Evolutionary conservation across 2,329 filamentous ascomycete genomes (phyloP), one percentile per base, ranked within the genome.

Genomic region (Bipolaris gigantea): DNA sequence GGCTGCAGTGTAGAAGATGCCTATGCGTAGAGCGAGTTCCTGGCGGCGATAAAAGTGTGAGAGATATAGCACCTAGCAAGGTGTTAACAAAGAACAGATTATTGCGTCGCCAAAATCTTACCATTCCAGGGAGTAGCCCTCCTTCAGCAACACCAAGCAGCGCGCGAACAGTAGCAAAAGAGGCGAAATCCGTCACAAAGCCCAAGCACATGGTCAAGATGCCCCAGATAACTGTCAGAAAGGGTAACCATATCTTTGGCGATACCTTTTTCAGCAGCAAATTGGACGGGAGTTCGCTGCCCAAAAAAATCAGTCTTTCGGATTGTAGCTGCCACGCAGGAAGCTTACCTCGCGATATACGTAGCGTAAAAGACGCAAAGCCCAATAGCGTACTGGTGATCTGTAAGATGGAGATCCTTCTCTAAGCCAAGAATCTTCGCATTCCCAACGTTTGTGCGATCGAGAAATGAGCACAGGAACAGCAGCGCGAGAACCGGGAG

Each of bases 361-460:
- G 84, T 83, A 3, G 84, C 82, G 69, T 88, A 89, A 64, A 86
- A 89, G 1, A 86, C 82, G 11, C 84, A 80, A 27, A 89, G 75
- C 1, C 85, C 85, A 38, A 83, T 81, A 43, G 85, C 83, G 69
- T 88, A 89, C 65, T 89, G 83, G 50, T 79, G 74, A 53, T 86
- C 82, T 5, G 75, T 81, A 59, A 90, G 83, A 40, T 64, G 53
- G 9, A 71, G 60, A 62, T 86, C 83, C 1, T 75, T 60, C 61
- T 87, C 83, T 13, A 90, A 77, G 0, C 83, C 82, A 47, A 87
- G 79, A 8, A 89, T 84, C 56, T 85, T 85, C 21, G 86, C 87
- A 64, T 89, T 89, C 34, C 87, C 87, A 34, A 89, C 85, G 66
- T 89, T 90, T n/a, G 86, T 88, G 38, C 88, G 81, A 70, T 89